A percentile compares a stretch with the other conserved stretches of the same genome.
phyloP scores from a whole-genome alignment of 176 grass and related monocot genomes.

The Aegilops bicornis region DNA sequence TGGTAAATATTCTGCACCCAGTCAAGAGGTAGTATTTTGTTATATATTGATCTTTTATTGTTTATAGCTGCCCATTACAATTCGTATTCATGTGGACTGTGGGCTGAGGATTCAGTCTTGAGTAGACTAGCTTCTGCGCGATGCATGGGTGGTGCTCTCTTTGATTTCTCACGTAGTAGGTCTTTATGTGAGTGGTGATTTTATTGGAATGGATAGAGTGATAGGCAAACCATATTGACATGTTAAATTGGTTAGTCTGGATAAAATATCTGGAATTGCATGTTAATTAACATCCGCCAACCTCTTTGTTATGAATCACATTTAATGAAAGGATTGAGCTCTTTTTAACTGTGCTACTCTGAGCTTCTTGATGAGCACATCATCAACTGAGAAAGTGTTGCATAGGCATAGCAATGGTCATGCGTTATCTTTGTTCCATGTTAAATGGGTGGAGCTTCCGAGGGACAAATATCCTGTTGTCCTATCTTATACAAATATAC shows the following conservation, averaged over 20 bases:
- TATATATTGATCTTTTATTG: background rate
- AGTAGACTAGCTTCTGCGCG: background rate
- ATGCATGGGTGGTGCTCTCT: background rate
- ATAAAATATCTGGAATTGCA: background rate
- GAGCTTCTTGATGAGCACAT: background rate
- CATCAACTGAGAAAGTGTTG: too few relatives aligned
- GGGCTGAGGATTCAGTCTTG: background rate
- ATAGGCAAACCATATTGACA: background rate
- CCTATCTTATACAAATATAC: background rate
- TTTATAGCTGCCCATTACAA: background rate
- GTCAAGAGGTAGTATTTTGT: conserved; percentile 55
- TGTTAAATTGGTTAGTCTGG: background rate
- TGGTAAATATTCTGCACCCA: conserved; percentile 73
- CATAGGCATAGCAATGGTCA: background rate
- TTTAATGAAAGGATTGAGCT: background rate
- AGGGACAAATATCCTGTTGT: background rate
- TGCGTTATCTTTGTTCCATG: background rate
- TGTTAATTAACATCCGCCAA: background rate
- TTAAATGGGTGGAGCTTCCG: background rate
- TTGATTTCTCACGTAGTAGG: background rate
- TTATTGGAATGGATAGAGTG: background rate
- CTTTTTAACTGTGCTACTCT: conserved; percentile 9
- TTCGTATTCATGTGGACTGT: background rate
- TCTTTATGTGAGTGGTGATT: background rate
- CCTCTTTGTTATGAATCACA: background rate